These are phyloP conservation scores for Pilasporangium apinafurcum DNA, from an alignment of 352 stramenopile genomes.

Conservation along the genomic window DNA sequence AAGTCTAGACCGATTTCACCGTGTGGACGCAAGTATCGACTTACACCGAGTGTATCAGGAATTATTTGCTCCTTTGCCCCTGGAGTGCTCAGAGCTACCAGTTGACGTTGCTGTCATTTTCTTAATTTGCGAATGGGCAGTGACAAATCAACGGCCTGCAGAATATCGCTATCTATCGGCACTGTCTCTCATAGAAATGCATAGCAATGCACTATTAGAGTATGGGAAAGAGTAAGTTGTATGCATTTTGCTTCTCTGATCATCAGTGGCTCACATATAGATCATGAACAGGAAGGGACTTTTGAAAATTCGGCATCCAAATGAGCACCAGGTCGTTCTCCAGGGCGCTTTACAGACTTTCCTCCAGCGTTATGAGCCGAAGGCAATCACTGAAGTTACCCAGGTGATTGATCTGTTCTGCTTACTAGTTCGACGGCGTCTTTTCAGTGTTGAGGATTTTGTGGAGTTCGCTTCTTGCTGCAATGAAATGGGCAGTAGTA, in stretches of 20 bases:
- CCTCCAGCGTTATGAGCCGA: conserved; percentile 68
- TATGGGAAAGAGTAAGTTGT: conserved; percentile 50
- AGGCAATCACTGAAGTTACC: conserved; percentile 67
- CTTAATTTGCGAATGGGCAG: conserved; percentile 78
- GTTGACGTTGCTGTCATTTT: conserved; percentile 68
- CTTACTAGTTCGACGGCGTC: conserved; percentile 57
- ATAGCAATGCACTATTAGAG: conserved; percentile 54
- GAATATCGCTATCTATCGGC: conserved; percentile 81
- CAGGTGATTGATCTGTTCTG: conserved; percentile 81
- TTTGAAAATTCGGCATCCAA: conserved; percentile 22
- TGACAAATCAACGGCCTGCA: conserved; percentile 70
- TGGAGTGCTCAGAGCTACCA: conserved; percentile 32
- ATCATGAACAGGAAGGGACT: conserved; percentile 27
- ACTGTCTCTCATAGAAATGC: conserved; percentile 77
- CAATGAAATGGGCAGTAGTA: conserved; percentile 25
- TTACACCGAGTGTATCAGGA: conserved; percentile 68
- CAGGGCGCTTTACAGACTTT: conserved; percentile 74
- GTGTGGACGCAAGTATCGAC: conserved; percentile 62
- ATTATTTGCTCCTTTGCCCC: conserved; percentile 49
- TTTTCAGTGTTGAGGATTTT: conserved; percentile 72
- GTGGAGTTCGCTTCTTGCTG: conserved; percentile 60
- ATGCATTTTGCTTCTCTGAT: conserved; percentile 4
- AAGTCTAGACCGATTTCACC: conserved; percentile 76
- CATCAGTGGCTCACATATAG: background rate
- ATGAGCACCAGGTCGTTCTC: conserved; percentile 62